Conservation (phyloP, 2,329 filamentous ascomycete species). For the Neospermospora avenae region DNA sequence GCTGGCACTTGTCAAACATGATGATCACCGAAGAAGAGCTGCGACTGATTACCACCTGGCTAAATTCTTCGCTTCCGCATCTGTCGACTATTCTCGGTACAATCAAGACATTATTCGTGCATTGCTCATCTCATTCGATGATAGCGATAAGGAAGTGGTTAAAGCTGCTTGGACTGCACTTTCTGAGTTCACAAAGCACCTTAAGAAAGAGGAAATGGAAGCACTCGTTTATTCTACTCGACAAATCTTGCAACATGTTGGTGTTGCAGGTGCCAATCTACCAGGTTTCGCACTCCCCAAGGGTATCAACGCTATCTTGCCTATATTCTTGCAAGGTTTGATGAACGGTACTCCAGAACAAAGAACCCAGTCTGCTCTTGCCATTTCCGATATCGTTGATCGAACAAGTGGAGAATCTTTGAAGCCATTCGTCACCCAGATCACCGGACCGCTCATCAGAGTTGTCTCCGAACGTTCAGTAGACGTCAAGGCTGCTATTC, state of each 20-base stretch:
- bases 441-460: conserved; percentile 95
- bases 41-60: conserved; percentile 75
- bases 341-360: conserved; percentile 96
- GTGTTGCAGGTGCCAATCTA: conserved; percentile 78
- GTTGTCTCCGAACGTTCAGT: conserved; percentile 95
- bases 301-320: conserved; percentile 92
- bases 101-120: conserved; percentile 92
- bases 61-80: conserved; percentile 77
- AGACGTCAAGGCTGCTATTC: conserved; percentile 92
- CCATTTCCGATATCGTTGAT: conserved; percentile 94
- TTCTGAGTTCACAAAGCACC: conserved; percentile 78
- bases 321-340: conserved; percentile 95
- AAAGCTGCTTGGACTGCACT: conserved; percentile 88
- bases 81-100: conserved; percentile 91
- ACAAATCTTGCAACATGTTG: conserved; percentile 82
- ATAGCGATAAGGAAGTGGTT: conserved; percentile 77
- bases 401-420: conserved; percentile 82
- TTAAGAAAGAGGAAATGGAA: conserved; percentile 98
- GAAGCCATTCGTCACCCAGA: conserved; percentile 94
- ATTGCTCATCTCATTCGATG: conserved; percentile 88
- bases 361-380: conserved; percentile 84
- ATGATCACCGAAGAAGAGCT: conserved; percentile 82
- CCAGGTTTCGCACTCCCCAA: conserved; percentile 90
- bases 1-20: conserved; percentile 81
- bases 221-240: conserved; percentile 81